A percentile compares a stretch with the other conserved stretches of the same genome.
Evolutionary conservation across 2,329 filamentous ascomycete genomes (phyloP).

Genomic region (Colletotrichum sp.): DNA sequence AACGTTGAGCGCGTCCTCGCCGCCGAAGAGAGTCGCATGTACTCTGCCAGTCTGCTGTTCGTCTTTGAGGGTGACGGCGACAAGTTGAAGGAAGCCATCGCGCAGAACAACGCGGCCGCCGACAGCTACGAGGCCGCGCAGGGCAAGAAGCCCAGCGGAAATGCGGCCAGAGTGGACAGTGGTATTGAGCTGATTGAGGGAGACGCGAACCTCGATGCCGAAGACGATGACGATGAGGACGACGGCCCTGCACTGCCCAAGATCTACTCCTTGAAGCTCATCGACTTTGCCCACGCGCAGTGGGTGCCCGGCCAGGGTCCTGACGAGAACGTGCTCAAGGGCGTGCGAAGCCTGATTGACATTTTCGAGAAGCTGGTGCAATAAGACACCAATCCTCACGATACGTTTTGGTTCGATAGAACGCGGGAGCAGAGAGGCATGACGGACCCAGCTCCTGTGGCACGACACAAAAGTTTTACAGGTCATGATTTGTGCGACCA

Average conservation of each 20-base stretch:
- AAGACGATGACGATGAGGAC: conserved; percentile 30
- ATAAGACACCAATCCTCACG: conserved; percentile 6
- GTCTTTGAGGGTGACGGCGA: conserved; percentile 68
- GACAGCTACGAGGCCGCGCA: conserved; percentile 48
- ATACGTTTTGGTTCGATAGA: background rate
- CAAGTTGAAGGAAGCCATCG: conserved; percentile 56
- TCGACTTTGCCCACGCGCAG: conserved; percentile 93
- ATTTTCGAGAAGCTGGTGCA: conserved; percentile 72
- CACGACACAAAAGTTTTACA: conserved; percentile 1
- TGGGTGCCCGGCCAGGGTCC: conserved; percentile 84
- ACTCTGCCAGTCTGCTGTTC: conserved; percentile 66
- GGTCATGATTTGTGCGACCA: conserved; percentile 1
- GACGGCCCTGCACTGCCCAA: conserved; percentile 59
- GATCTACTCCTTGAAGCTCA: conserved; percentile 83
- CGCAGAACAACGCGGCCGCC: conserved; percentile 58
- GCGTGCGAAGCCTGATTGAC: conserved; percentile 72
- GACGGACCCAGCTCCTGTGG: background rate
- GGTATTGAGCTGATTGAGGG: conserved; percentile 48
- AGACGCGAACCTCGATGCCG: conserved; percentile 24
- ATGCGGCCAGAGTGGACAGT: conserved; percentile 57
- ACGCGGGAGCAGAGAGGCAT: background rate
- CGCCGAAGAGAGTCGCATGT: conserved; percentile 66
- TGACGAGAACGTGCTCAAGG: conserved; percentile 82
- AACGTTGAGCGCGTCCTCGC: conserved; percentile 59
- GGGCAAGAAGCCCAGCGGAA: conserved; percentile 24